Conservation (phyloP, 2,329 filamentous ascomycete species). For the Epichloe amarillans region DNA sequence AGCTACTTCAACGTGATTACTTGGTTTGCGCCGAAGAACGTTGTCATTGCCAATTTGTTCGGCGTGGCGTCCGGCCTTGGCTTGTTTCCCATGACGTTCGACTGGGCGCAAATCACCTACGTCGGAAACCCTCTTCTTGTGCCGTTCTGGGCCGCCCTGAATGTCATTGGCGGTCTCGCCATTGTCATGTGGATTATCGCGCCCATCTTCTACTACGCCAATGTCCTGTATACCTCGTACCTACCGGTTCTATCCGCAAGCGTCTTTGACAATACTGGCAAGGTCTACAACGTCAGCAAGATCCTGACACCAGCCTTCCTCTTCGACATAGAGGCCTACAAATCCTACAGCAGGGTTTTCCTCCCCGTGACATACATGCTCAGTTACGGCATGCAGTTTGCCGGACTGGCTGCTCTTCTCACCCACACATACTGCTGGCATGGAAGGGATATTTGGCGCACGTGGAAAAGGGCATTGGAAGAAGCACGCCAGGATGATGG, state of each 20-base stretch:
- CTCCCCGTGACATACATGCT: constrained; percentile 78
- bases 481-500: constrained; percentile 43
- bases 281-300: constrained; percentile 67
- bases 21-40: constrained; percentile 76
- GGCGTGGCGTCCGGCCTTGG: constrained; percentile 76
- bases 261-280: constrained; percentile 75
- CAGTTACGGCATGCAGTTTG: constrained; percentile 78
- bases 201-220: constrained; percentile 68
- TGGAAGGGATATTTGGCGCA: constrained; percentile 65
- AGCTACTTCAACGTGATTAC: constrained; percentile 85
- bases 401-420: constrained; percentile 63
- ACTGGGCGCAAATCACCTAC: constrained; percentile 83
- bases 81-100: constrained; percentile 74
- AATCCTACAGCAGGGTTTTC: constrained; percentile 72
- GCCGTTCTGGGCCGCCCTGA: constrained; percentile 77
- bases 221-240: constrained; percentile 68
- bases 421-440: constrained; percentile 79
- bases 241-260: constrained; percentile 76
- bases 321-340: constrained; percentile 65
- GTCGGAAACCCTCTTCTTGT: constrained; percentile 76
- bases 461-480: constrained; percentile 56
- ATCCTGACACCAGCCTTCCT: constrained; percentile 67
- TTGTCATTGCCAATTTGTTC: constrained; percentile 78
- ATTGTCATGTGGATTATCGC: constrained; percentile 78
- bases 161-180: constrained; percentile 67